Base-by-base conservation (phyloP, 2,329 filamentous ascomycete genomes). In the Pyrenophora tritici-repentis region DNA sequence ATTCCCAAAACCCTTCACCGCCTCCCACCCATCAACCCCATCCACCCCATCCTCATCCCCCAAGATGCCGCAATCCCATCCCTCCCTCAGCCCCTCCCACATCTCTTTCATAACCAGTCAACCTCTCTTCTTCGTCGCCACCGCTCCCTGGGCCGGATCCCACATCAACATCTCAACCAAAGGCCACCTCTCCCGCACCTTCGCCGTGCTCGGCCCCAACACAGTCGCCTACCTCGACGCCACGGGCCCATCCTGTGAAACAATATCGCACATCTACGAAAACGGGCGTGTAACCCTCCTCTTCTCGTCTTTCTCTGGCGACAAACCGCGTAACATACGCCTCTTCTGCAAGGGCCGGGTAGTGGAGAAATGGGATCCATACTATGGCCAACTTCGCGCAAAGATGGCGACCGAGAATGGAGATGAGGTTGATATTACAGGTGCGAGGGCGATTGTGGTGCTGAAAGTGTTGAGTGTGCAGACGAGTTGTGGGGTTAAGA, bases 121-220 rank as follows among this genome's bases (percentile, higher is more conserved):
- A 62, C 83, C 86, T 47, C 76, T 92, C 62, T 91, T 91, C 80
- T 91, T 88, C 77, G 86, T 88, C 9, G 86, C 84, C 34, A 89
- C 86, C 12, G 87, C 89, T 0, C 87, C 88, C 0, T 80, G 85
- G 20, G 79, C 80, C n/a, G 86, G 83, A 16, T 73, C 76, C 1
- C 88, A 92, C 75, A 78, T 92, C 76, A 92, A 92, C 65, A 75
- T 91, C 47, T 91, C 88, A 0, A 87, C 89, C 41, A 91, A 92
- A 72, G 88, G 89, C 41, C 79, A 87, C 17, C 77, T 83, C 0
- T 78, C 81, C 14, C 75, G 80, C n/a, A 85, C 85, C 22, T 84
- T 89, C 62, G 78, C 82, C 26, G 76, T 89, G 45, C 75, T 88
- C 44, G 73, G 75, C 7, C 78, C 81, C 24, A 86, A 81, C 54